Evolutionary conservation across 2,329 filamentous ascomycete species (phyloP), one percentile per base, ranked within the genome.

Genomic region (Pseudocercospora ulei): DNA sequence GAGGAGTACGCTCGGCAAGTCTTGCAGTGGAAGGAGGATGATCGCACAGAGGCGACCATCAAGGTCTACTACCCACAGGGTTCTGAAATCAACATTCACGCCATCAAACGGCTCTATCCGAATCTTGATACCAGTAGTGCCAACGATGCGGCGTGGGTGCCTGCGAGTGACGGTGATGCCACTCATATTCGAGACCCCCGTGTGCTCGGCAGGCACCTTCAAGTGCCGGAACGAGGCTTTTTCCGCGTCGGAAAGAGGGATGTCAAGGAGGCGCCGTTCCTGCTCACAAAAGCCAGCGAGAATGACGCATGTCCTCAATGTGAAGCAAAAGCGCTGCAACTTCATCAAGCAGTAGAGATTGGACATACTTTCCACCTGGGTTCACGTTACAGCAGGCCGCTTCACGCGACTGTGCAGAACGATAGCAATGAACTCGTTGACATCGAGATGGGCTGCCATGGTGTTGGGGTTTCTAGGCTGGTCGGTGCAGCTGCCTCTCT

Each of bases 361-460:
- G 90, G 85, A 1, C 90, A 98, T 61, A 96, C 90, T 0, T 98
- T 98, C 64, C 79, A 92, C 59, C 76, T 98, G 1, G 87, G 88
- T 7, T 87, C 83, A 1, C 76, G 87, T 18, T 98, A 98, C 65
- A 87, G 82, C 14, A 68, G 74, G 12, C 80, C 85, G 0, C 69
- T 98, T 0, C 65, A 71, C 5, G 81, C 83, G 1, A 68, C 63
- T 1, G 72, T 90, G 2, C 51, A 56, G n/a, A 46, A 54, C 29
- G 51, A 49, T n/a, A 56, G 49, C 16, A 56, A 59, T 18, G 48
- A 62, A 9, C 59, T 60, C 5, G 68, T 76, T 0, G 69, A 77
- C 0, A 71, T 94, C 55, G 76, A 93, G 49, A 98, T 98, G 90
- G 90, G 90, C 39, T 98, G 90, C 59, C 85, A 95, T 57, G 90